Percentiles rank a stretch among this genome's conserved stretches.
These are phyloP conservation scores for Fusarium nanum DNA, from an alignment of 2,329 filamentous ascomycete genomes.

Conservation along the genomic window DNA sequence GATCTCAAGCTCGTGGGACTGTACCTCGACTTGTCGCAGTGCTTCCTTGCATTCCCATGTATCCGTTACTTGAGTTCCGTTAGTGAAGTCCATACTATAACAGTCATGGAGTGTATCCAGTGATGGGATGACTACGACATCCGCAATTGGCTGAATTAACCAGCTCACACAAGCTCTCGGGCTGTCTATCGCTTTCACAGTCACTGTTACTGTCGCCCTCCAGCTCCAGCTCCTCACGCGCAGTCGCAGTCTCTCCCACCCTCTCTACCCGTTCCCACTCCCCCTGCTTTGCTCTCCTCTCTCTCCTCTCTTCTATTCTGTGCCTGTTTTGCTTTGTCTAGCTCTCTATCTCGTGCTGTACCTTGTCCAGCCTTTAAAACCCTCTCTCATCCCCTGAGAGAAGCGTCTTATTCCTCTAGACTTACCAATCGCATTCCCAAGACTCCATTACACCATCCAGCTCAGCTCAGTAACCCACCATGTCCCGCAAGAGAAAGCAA, in stretches of 20 bases:
- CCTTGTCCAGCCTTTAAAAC: constrained; percentile 35
- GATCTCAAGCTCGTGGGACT: constrained; percentile 38
- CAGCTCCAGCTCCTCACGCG: constrained; percentile 24
- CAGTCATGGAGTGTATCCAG: constrained; percentile 39
- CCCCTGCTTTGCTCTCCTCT: constrained; percentile 27
- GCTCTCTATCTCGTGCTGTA: constrained; percentile 32
- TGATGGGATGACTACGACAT: constrained; percentile 34
- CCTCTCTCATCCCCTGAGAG: constrained; percentile 23
- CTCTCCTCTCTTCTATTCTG: constrained; percentile 32
- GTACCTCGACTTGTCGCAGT: constrained; percentile 28
- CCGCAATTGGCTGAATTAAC: constrained; percentile 33
- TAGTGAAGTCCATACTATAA: constrained; percentile 33
- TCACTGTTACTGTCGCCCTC: constrained; percentile 21
- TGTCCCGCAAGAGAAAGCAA: constrained; percentile 67
- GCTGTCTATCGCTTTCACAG: constrained; percentile 18
- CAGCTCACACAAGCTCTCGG: constrained; percentile 35
- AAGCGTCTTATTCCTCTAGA: constrained; percentile 9
- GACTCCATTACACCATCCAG: constrained; percentile 17
- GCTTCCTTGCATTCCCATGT: constrained; percentile 37
- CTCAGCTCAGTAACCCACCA: constrained; percentile 42
- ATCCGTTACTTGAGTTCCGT: constrained; percentile 32
- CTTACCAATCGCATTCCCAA: constrained; percentile 24
- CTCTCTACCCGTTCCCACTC: constrained; percentile 40
- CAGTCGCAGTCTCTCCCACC: constrained; percentile 42
- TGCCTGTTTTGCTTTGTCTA: constrained; percentile 16